Base-by-base conservation (phyloP, 306 rosid species). In the Sicyos baderoa region DNA sequence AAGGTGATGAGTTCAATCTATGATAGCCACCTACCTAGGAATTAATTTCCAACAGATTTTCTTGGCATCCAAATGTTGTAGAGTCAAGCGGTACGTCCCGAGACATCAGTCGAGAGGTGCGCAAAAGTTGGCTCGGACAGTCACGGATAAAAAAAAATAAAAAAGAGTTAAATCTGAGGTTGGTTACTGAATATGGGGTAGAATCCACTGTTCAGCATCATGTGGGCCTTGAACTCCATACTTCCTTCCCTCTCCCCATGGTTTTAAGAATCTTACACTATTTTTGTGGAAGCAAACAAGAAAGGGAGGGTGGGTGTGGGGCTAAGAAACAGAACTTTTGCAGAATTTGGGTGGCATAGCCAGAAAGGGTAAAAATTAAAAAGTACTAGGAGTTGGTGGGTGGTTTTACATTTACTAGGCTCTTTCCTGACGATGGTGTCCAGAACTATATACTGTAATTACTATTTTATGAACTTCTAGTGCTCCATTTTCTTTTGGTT, bases 251-350 rank as follows among this genome's bases (percentile, higher is more conserved):
- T 66, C 42, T 15, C 18, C 40, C 14, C 35, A 23, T 22, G 54
- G 72, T 48, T 48, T 48, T 35, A 67, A 67, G 55, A 22, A 48
- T 48, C 72, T 65, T 35, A 35, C 42, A 35, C 42, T 8, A 35
- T 35, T 35, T 35, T 35, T 35, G 8, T 47, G 53, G 70, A 65
- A 65, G 53, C 70, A 65, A 44, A 22, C 54, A 65, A 65, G 54
- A 63, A 19, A 63, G 69, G 50, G 25, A 63, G 18, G 17, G 19
- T 67, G 45, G 37, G 44, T 7, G 72, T 67, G 72, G 72, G 56
- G 72, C 15, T 66, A 66, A 22, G 40, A 66, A 45, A 47, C 27
- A 23, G 56, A 40, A 45, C 54, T 45, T 21, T 45, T 17, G 7
- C 21, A 44, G 21, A 65, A 65, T 12, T 65, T 65, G 54, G 18